phyloP scores from a whole-genome alignment of 345 rosid genomes.

The Lepidium africanum region DNA sequence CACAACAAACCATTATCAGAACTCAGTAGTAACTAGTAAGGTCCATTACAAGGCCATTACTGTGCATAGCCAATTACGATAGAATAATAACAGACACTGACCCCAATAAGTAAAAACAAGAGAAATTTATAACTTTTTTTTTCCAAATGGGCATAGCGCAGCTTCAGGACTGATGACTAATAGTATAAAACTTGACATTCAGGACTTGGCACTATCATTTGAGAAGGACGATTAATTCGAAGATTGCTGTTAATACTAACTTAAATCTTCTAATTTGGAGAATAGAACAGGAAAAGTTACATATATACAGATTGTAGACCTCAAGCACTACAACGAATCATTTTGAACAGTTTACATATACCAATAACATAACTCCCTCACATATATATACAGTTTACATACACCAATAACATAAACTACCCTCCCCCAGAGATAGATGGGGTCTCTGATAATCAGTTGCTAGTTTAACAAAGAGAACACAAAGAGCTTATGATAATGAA shows the following conservation, averaged over 20 bases:
- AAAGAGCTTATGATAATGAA: neutral
- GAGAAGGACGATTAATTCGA: neutral
- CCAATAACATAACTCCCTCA: neutral
- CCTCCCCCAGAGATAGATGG: neutral
- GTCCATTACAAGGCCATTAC: neutral
- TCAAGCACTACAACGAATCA: neutral
- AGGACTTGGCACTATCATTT: neutral
- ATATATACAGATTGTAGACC: neutral
- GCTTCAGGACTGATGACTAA: neutral
- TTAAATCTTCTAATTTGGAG: neutral
- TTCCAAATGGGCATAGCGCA: neutral
- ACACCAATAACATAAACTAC: neutral
- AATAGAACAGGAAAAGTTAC: neutral
- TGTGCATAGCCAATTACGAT: neutral
- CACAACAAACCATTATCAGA: conserved; percentile 5
- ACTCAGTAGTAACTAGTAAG: neutral
- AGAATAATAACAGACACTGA: neutral
- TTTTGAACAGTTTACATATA: neutral
- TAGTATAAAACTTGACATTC: neutral
- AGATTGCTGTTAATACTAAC: neutral
- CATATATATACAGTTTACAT: neutral
- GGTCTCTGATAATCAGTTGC: neutral
- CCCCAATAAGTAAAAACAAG: conserved; percentile 4
- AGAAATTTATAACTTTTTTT: neutral
- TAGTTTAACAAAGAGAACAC: neutral